Conservation (phyloP, 148 eudicot species). For the Chenopodium berlandieri region DNA sequence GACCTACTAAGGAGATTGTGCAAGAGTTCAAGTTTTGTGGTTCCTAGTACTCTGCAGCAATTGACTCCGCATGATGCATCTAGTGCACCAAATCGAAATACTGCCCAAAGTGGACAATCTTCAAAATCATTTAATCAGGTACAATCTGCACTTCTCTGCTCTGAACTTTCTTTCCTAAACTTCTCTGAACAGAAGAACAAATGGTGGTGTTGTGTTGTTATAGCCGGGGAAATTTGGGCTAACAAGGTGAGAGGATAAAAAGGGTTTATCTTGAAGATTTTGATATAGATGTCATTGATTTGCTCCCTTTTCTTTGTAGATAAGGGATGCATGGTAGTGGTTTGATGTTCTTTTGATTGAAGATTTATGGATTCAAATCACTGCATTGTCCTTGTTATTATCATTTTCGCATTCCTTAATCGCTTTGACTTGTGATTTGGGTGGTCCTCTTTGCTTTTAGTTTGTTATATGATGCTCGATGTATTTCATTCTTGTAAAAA, state of each 20-base stretch:
- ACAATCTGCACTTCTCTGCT: too few species aligned
- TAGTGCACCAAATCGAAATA: too few species aligned
- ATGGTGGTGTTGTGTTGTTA: too few species aligned
- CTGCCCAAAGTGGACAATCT: too few species aligned
- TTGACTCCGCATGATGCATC: too few species aligned
- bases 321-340: neutral
- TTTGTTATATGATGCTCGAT: neutral
- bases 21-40: too few species aligned
- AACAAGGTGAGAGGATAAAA: neutral
- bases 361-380: neutral
- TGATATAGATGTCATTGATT: neutral
- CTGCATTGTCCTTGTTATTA: neutral
- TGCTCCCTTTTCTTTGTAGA: too few species aligned
- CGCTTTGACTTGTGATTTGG: neutral
- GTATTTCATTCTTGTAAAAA: neutral
- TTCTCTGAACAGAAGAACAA: too few species aligned
- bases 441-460: neutral
- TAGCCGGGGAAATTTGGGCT: neutral
- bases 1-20: too few species aligned
- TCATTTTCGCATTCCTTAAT: neutral
- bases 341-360: neutral
- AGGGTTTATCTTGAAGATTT: neutral
- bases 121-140: too few species aligned
- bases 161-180: too few species aligned
- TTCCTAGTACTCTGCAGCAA: too few species aligned